phyloP scores from a whole-genome alignment of 2,329 filamentous ascomycete genomes.

The Drechslerella coelobrocha region DNA sequence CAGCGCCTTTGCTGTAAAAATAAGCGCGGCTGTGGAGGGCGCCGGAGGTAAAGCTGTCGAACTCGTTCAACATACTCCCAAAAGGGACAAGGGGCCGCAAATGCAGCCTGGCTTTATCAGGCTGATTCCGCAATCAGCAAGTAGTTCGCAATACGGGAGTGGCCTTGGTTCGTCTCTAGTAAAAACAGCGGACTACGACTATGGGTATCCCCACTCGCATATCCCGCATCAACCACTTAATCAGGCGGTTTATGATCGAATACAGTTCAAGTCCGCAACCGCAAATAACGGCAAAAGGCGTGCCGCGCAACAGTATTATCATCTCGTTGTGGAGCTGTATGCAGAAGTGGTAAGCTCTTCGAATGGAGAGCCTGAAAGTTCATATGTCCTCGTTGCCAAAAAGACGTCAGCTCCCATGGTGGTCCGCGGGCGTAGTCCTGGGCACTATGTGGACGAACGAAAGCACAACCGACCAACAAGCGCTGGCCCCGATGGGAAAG shows the following conservation, averaged over 20 bases:
- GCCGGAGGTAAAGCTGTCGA: slow-evolving; percentile 78
- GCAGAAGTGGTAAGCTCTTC: slow-evolving; percentile 68
- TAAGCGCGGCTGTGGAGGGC: slow-evolving; percentile 81
- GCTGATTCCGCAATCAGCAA: slow-evolving; percentile 69
- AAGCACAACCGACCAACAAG: slow-evolving; percentile 71
- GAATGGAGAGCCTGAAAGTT: slow-evolving; percentile 59
- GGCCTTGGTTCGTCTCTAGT: slow-evolving; percentile 49
- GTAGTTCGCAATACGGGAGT: slow-evolving; percentile 52
- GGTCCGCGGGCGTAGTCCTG: slow-evolving; percentile 81
- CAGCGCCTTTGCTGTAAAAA: slow-evolving; percentile 69
- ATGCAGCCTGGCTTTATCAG: slow-evolving; percentile 74
- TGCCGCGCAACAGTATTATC: slow-evolving; percentile 90
- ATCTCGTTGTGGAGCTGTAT: slow-evolving; percentile 84
- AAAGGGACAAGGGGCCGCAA: slow-evolving; percentile 85
- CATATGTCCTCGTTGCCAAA: slow-evolving; percentile 74
- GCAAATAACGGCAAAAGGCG: slow-evolving; percentile 91
- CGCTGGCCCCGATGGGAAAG: slow-evolving; percentile 68
- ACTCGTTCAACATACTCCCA: slow-evolving; percentile 87
- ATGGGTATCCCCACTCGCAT: slow-evolving; percentile 56
- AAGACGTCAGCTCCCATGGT: slow-evolving; percentile 81
- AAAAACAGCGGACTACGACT: slow-evolving; percentile 56
- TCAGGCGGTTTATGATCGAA: slow-evolving; percentile 74
- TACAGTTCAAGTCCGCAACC: slow-evolving; percentile 92
- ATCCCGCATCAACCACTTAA: slow-evolving; percentile 60
- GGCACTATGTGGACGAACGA: slow-evolving; percentile 77